These are phyloP conservation scores for Paramecium tetraurelia DNA, from an alignment of 73 alveolate genomes.

Conservation along the genomic window DNA sequence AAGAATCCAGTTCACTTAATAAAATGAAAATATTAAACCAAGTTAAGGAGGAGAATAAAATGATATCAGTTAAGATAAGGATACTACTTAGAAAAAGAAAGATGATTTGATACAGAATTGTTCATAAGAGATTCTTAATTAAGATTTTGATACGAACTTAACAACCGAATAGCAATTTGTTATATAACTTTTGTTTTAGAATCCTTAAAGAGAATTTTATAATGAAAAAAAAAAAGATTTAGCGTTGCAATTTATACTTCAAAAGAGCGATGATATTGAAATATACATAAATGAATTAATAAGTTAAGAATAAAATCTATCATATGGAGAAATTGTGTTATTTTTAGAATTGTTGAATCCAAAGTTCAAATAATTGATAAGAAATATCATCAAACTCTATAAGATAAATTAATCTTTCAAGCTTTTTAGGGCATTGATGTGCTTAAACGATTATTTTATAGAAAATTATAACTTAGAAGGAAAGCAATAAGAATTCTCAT, in stretches of 20 bases:
- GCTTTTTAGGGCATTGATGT: background rate
- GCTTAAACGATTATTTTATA: background rate
- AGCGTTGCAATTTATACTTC: background rate
- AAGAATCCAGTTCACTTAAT: background rate
- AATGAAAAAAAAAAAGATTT: background rate
- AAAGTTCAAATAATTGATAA: background rate
- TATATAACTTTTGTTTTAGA: too few species aligned
- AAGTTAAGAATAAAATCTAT: background rate
- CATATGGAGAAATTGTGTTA: background rate
- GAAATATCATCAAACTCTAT: background rate
- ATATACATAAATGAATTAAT: background rate
- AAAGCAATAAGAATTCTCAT: background rate
- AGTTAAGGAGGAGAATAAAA: background rate
- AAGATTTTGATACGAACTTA: background rate
- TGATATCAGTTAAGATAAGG: background rate
- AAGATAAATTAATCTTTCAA: background rate
- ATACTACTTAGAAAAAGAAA: background rate
- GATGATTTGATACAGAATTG: background rate
- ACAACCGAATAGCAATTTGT: background rate
- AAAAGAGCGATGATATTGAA: background rate
- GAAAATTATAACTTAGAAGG: background rate
- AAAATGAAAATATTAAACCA: background rate
- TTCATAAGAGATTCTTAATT: background rate
- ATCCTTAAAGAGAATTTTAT: background rate
- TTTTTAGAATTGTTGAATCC: background rate